Conservation (phyloP, 352 stramenopile species). For the Phytophthora sojae region DNA sequence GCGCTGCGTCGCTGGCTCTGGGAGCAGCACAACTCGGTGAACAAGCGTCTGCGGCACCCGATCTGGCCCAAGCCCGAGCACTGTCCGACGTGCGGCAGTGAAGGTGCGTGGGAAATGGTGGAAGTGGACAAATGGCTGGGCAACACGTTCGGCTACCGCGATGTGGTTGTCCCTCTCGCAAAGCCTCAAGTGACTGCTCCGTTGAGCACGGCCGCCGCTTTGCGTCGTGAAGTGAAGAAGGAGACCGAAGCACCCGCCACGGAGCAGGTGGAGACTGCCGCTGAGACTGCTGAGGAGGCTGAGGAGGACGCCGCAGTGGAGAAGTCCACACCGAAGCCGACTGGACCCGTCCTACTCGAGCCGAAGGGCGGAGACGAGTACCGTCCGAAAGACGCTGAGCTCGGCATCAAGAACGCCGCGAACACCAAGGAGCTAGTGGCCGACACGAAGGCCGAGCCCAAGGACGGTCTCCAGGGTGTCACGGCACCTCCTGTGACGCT, state of each 20-base stretch:
- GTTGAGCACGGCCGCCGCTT: constrained; percentile 17
- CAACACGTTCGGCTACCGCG: constrained; percentile 67
- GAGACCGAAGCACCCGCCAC: constrained; percentile 16
- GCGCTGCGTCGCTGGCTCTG: constrained; percentile 83
- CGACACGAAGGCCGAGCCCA: constrained; percentile 44
- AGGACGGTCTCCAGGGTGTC: constrained; percentile 54
- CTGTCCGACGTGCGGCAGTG: constrained; percentile 74
- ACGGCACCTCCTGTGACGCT: constrained; percentile 69
- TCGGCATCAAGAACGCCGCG: constrained; percentile 69
- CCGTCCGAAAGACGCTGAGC: constrained; percentile 71
- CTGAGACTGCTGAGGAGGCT: constrained; percentile 13
- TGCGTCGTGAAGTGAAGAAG: constrained; percentile 32
- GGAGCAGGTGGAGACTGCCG: constrained; percentile 18
- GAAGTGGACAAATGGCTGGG: constrained; percentile 84
- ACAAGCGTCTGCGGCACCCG: constrained; percentile 77
- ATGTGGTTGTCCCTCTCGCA: constrained; percentile 52
- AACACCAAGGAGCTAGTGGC: constrained; percentile 60
- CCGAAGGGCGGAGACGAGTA: constrained; percentile 49
- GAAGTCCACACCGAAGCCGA: constrained; percentile 11
- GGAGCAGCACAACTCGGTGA: constrained; percentile 88
- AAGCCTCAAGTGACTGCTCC: constrained; percentile 35
- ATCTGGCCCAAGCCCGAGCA: constrained; percentile 80
- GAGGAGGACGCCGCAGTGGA: constrained; percentile 15
- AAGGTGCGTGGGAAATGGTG: constrained; percentile 64
- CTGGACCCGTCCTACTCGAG: constrained; percentile 25